Percentiles rank a stretch among this genome's conserved stretches.
Conservation (phyloP, 805 yeast species). For the Wickerhamomyces chaumierensis region DNA sequence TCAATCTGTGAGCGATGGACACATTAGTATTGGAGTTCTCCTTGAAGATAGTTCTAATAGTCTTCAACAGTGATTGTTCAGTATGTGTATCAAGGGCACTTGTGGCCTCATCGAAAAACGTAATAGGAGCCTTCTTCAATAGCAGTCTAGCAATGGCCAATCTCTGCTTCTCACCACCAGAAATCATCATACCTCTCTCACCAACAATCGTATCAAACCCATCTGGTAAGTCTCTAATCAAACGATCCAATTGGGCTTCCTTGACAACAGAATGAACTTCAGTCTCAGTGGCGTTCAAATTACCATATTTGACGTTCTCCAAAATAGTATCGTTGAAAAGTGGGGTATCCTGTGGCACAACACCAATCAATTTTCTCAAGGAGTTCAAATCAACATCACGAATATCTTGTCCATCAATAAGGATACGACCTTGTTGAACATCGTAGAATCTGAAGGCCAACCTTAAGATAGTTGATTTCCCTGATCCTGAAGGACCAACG, state of each 20-base stretch:
- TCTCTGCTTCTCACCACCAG: conserved; percentile 98
- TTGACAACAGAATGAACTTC: conserved; percentile 56
- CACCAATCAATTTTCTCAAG: conserved; percentile 67
- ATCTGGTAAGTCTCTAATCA: conserved; percentile 66
- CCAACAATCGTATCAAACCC: conserved; percentile 86
- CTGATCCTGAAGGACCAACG: conserved; percentile 95
- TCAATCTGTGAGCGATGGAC: conserved; percentile 85
- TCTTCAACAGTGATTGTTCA: conserved; percentile 70
- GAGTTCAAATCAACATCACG: conserved; percentile 64
- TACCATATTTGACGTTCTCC: conserved; percentile 83
- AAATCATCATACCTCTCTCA: conserved; percentile 96
- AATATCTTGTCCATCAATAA: conserved; percentile 85
- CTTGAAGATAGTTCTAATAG: conserved; percentile 57
- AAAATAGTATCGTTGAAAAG: conserved; percentile 81
- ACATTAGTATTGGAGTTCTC: conserved; percentile 60
- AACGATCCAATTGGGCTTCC: conserved; percentile 55
- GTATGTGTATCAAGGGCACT: conserved; percentile 95
- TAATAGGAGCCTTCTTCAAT: conserved; percentile 75
- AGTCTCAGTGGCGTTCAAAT: conserved; percentile 57
- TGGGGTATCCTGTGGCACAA: conserved; percentile 97
- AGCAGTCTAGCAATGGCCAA: conserved; percentile 88
- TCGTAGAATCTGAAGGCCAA: conserved; percentile 87
- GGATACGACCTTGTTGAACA: conserved; percentile 61
- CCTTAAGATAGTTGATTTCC: conserved; percentile 82
- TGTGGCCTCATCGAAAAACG: conserved; percentile 95